phyloP scores from a whole-genome alignment of 2,329 filamentous ascomycete genomes.

The Arthrobotrys entomopaga region DNA sequence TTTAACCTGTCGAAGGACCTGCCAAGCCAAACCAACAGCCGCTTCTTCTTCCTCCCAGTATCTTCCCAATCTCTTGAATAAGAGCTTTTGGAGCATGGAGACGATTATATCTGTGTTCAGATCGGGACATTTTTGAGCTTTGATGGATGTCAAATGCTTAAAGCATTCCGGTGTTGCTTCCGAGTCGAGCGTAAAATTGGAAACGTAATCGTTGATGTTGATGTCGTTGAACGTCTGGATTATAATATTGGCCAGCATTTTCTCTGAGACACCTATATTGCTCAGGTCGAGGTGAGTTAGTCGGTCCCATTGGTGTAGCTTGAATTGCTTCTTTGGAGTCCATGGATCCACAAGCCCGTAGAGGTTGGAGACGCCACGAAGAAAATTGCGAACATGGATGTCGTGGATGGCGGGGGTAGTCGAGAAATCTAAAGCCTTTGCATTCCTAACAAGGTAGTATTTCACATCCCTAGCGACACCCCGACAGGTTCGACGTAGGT shows the following conservation, averaged over 20 bases:
- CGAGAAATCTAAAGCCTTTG: conserved; percentile 38
- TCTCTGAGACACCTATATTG: conserved; percentile 39
- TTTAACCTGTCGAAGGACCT: conserved; percentile 30
- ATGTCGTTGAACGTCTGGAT: conserved; percentile 37
- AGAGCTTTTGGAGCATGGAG: conserved; percentile 27
- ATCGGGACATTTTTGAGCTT: conserved; percentile 32
- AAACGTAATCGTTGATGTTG: conserved; percentile 6
- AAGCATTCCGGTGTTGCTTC: conserved; percentile 32
- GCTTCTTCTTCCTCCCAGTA: conserved; percentile 36
- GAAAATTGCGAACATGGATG: conserved; percentile 30
- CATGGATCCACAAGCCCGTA: neutral
- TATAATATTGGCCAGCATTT: conserved; percentile 40
- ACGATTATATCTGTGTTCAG: conserved; percentile 21
- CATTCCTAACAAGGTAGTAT: conserved; percentile 36
- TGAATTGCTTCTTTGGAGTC: conserved; percentile 1
- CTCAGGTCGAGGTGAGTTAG: conserved; percentile 43
- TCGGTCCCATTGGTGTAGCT: conserved; percentile 34
- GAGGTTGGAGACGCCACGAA: conserved; percentile 24
- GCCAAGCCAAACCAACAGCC: neutral
- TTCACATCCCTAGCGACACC: conserved; percentile 26
- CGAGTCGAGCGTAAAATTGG: conserved; percentile 12
- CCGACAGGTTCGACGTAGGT: conserved; percentile 28
- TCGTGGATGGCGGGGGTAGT: conserved; percentile 29
- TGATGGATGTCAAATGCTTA: conserved; percentile 34
- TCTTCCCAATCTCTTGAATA: conserved; percentile 28